phyloP scores from a whole-genome alignment of 2,329 filamentous ascomycete species.

The Diplodia corticola region DNA sequence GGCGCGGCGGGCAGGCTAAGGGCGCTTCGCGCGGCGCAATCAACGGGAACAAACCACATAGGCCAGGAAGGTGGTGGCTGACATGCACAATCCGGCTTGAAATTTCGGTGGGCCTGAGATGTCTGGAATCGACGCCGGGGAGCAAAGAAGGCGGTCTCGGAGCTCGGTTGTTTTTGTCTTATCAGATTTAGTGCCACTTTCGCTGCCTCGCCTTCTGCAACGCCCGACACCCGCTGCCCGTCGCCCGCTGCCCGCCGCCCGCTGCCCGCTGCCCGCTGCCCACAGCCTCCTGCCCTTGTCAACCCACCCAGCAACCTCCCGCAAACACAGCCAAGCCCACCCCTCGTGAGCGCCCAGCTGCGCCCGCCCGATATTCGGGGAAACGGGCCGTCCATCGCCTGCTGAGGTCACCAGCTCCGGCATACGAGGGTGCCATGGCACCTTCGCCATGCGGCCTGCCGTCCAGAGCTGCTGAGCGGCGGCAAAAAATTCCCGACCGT shows the following conservation, averaged over 20 bases:
- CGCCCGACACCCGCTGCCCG: not conserved
- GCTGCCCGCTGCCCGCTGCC: not conserved
- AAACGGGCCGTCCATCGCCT: not conserved
- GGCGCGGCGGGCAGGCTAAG: not conserved
- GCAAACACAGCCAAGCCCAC: not conserved
- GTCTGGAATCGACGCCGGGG: no score
- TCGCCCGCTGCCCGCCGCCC: not conserved
- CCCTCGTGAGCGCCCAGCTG: not conserved
- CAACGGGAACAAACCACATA: not conserved
- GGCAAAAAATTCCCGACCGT: not conserved
- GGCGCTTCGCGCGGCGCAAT: not conserved
- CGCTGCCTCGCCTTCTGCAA: no score
- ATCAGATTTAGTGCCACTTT: constrained; percentile 1
- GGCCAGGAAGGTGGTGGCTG: not conserved
- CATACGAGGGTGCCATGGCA: not conserved
- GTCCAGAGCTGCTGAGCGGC: not conserved
- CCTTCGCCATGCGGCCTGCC: not conserved
- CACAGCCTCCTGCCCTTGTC: not conserved
- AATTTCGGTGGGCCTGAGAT: not conserved
- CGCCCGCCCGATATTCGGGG: not conserved
- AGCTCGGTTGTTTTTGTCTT: constrained; percentile 4
- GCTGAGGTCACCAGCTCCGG: not conserved
- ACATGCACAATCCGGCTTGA: not conserved
- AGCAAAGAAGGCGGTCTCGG: not conserved
- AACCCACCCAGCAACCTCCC: not conserved